These are phyloP conservation scores for Apiospora phragmitis DNA, from an alignment of 2,329 filamentous ascomycete genomes.

Conservation along the genomic window DNA sequence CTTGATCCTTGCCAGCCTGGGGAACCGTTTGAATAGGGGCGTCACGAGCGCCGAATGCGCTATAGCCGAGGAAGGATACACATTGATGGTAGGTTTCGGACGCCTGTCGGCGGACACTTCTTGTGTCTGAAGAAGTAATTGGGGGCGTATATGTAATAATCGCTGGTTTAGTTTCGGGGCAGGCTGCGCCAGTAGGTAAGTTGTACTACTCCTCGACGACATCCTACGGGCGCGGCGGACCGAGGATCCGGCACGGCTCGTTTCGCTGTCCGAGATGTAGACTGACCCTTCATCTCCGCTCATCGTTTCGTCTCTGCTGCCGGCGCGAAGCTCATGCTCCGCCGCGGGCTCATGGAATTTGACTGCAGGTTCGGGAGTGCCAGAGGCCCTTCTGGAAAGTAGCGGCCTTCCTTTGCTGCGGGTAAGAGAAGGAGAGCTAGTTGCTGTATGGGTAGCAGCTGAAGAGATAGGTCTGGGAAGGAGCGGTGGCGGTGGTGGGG, in stretches of 20 bases:
- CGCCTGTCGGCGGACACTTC: slow-evolving; percentile 60
- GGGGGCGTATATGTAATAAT: slow-evolving; percentile 66
- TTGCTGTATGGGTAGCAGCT: not conserved
- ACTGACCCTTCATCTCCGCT: slow-evolving; percentile 52
- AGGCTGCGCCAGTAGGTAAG: slow-evolving; percentile 68
- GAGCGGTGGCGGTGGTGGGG: slow-evolving; percentile 13
- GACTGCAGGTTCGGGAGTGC: slow-evolving; percentile 18
- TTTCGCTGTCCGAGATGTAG: slow-evolving; percentile 48
- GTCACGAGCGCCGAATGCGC: slow-evolving; percentile 57
- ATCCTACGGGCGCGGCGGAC: slow-evolving; percentile 43
- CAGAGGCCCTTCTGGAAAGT: slow-evolving; percentile 3
- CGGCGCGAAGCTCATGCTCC: slow-evolving; percentile 22
- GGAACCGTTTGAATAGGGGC: slow-evolving; percentile 59
- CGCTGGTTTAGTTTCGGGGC: slow-evolving; percentile 63
- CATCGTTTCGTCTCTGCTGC: slow-evolving; percentile 28
- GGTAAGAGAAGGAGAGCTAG: not conserved
- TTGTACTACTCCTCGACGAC: slow-evolving; percentile 56
- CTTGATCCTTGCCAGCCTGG: slow-evolving; percentile 63
- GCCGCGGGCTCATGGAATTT: slow-evolving; percentile 20
- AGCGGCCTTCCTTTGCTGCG: slow-evolving; percentile 16
- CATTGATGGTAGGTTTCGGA: slow-evolving; percentile 69
- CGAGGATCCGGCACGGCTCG: slow-evolving; percentile 40
- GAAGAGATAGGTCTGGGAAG: slow-evolving; percentile 5
- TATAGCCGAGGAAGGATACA: slow-evolving; percentile 68
- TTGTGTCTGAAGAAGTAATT: slow-evolving; percentile 71